Base-by-base conservation (phyloP, 495 filamentous ascomycete genomes). In the Aspergillus ostianus region DNA sequence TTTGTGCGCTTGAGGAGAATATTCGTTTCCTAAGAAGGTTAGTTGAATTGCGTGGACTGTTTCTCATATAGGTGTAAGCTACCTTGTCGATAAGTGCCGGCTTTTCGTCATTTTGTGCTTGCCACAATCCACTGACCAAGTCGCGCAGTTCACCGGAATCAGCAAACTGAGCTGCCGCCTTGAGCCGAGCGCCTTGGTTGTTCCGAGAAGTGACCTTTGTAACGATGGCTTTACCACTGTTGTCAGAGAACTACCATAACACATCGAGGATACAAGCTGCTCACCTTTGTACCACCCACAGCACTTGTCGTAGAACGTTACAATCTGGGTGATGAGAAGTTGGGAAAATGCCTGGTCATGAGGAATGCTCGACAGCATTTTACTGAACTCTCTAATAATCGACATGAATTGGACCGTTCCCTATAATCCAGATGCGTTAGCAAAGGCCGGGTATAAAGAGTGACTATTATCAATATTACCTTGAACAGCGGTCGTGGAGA, bases 261-360 rank as follows among this genome's bases (percentile, higher is more conserved):
- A 41, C 36, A 41, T 41, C 36, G 9, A 9, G 32, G 36, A 3
- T 32, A 2, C 13, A 19, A 8, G 49, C 17, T 21, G 53, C 72
- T 66, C 59, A 85, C 83, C 82, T 75, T 91, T 93, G 64, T 90
- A 97, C 92, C 91, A 98, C 36, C 85, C 85, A 68, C 83, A 89
- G 68, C 95, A 99, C 64, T 91, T 87, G 61, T 95, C 91, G 59
- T 92, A 95, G 67, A 96, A 98, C 9, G 88, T 86, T 51, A 88
- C 80, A 78, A 99, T 91, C 70, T 98, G 90, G 4, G 85, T 87
- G 61, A 98, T 91, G 59, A 98, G 88, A 32, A 97, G 82, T 62
- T 92, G 86, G 20, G 89, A 93, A 45, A 98, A 92, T n/a, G 91
- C 89, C 73, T 96, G 91, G 69, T 99, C 94, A 65, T 96, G 95